These are phyloP conservation scores for Boletales sp. DNA, from an alignment of 768 basidiomycete species.

Conservation along the genomic window DNA sequence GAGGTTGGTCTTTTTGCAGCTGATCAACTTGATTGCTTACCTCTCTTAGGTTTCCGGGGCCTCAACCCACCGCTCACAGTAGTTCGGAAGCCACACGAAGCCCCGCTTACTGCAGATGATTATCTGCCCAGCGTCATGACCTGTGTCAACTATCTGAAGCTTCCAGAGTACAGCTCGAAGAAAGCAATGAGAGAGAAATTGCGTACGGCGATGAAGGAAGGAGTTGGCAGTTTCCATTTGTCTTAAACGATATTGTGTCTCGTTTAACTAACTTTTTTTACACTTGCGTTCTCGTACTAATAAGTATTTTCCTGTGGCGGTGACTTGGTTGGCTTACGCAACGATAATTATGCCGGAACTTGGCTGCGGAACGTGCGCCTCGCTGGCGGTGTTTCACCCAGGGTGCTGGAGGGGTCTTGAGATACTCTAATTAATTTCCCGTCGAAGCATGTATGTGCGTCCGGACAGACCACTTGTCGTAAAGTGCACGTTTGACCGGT, in stretches of 20 bases:
- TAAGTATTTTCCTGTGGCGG: slow-evolving; percentile 1
- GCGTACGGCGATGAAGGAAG: slow-evolving; percentile 83
- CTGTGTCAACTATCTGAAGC: slow-evolving; percentile 94
- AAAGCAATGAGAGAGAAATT: slow-evolving; percentile 82
- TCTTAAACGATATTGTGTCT: slow-evolving; percentile 49
- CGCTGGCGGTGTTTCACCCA: not conserved
- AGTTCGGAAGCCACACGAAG: slow-evolving; percentile 94
- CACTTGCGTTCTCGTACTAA: slow-evolving; percentile 11
- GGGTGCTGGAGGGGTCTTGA: not conserved
- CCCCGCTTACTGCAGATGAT: slow-evolving; percentile 86
- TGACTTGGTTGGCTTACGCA: no score
- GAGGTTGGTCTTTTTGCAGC: slow-evolving; percentile 53
- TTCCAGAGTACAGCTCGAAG: slow-evolving; percentile 93
- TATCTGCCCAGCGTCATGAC: slow-evolving; percentile 99
- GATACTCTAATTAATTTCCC: slow-evolving; percentile 2
- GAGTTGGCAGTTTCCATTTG: slow-evolving; percentile 95
- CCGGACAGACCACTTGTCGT: slow-evolving; percentile 80
- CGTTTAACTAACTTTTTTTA: slow-evolving; percentile 22
- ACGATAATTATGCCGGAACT: no score
- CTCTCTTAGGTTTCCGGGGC: slow-evolving; percentile 78
- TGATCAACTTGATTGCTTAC: not conserved
- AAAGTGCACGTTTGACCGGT: slow-evolving; percentile 77
- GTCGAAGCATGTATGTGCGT: slow-evolving; percentile 35
- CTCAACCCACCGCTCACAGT: slow-evolving; percentile 93
- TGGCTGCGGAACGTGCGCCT: slow-evolving; percentile 27